Conservation (phyloP, 1,139 yeast species). For the Geotrichum histeridarum region DNA sequence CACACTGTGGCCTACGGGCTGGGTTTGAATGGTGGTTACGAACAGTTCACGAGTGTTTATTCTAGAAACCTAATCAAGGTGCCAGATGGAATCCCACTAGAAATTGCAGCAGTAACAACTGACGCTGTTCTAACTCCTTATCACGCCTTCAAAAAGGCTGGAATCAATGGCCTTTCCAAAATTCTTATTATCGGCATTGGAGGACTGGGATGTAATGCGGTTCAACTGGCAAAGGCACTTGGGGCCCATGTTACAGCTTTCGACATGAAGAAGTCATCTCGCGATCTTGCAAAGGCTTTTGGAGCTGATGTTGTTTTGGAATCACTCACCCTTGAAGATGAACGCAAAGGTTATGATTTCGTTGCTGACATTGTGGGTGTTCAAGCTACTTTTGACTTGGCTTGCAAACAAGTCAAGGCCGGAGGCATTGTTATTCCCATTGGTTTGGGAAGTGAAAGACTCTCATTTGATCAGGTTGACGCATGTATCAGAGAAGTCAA, state of each 20-base stretch:
- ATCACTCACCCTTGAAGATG: slow-evolving; percentile 30
- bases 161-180: slow-evolving; percentile 38
- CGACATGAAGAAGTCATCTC: slow-evolving; percentile 41
- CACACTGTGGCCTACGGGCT: slow-evolving; percentile 35
- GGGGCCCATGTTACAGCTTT: slow-evolving; percentile 44
- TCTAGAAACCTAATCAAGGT: slow-evolving; percentile 32
- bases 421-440: slow-evolving; percentile 45
- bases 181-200: slow-evolving; percentile 49
- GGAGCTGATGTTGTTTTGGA: slow-evolving; percentile 48
- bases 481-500: slow-evolving; percentile 38
- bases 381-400: slow-evolving; percentile 36
- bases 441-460: slow-evolving; percentile 43
- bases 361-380: slow-evolving; percentile 47
- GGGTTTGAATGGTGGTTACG: slow-evolving; percentile 49
- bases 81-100: slow-evolving; percentile 46
- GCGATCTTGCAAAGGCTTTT: slow-evolving; percentile 34
- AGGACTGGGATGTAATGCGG: slow-evolving; percentile 49
- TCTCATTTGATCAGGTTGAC: slow-evolving; percentile 30
- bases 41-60: slow-evolving; percentile 42
- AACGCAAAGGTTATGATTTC: slow-evolving; percentile 28
- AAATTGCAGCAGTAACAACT: slow-evolving; percentile 47
- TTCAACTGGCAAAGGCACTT: slow-evolving; percentile 44
- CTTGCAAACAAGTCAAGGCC: slow-evolving; percentile 34
- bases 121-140: slow-evolving; percentile 52
- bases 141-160: slow-evolving; percentile 45